phyloP scores from a whole-genome alignment of 129 eudicot species.

The Pittosporum tobira region DNA sequence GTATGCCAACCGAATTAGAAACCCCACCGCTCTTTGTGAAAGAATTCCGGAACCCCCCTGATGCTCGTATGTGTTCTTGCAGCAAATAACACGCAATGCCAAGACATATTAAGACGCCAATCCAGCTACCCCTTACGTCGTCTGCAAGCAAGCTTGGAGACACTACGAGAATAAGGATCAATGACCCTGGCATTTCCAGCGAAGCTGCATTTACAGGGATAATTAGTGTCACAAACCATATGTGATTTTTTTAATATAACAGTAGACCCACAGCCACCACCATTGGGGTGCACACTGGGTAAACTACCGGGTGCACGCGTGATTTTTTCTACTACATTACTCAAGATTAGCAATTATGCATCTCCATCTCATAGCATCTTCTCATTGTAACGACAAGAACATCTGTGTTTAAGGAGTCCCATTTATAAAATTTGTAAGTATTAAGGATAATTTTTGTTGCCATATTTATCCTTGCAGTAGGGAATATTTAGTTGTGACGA shows the following conservation, averaged over 20 bases:
- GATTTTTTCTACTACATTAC: no score
- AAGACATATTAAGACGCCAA: constrained; percentile 51
- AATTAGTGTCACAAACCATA: no score
- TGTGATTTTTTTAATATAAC: no score
- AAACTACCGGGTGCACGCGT: constrained; percentile 36
- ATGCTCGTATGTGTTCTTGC: constrained; percentile 81
- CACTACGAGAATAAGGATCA: constrained; percentile 66
- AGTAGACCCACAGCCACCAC: no score
- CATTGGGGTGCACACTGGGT: constrained; percentile 43
- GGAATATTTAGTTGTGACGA: no score
- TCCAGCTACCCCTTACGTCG: constrained; percentile 30
- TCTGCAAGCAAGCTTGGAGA: constrained; percentile 71
- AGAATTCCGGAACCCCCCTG: constrained; percentile 79
- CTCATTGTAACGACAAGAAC: no score
- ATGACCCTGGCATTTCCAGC: constrained; percentile 57
- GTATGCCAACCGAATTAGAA: constrained; percentile 69
- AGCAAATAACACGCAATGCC: constrained; percentile 60
- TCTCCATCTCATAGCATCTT: no score
- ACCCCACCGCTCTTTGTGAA: constrained; percentile 59
- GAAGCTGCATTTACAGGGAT: constrained; percentile 39
- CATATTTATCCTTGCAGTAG: no score
- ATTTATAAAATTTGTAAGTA: no score
- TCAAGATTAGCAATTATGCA: no score
- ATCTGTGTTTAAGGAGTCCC: no score
- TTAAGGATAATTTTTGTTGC: no score